Percentiles rank a stretch among this genome's conserved stretches.
phyloP scores from a whole-genome alignment of 441 rosid species.

The Metrosideros polymorpha region DNA sequence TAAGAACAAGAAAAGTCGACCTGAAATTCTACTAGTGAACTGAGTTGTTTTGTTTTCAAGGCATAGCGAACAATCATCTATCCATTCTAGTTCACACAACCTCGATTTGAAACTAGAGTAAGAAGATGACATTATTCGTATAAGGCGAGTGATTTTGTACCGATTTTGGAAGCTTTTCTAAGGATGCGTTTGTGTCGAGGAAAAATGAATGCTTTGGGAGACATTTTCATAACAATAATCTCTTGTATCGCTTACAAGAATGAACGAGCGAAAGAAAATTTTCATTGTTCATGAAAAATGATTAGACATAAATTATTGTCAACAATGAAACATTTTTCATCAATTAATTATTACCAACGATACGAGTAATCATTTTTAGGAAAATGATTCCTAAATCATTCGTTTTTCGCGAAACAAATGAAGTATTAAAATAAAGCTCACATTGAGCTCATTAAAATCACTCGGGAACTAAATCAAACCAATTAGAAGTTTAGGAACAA shows the following conservation, averaged over 20 bases:
- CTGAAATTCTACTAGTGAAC: neutral
- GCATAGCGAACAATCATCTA: neutral
- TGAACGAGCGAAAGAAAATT: neutral
- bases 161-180: neutral
- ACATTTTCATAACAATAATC: neutral
- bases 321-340: neutral
- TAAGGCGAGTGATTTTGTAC: neutral
- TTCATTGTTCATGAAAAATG: neutral
- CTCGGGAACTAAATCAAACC: neutral
- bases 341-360: neutral
- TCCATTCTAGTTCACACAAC: neutral
- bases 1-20: neutral
- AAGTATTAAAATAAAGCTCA: neutral
- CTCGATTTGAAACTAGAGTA: neutral
- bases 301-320: neutral
- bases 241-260: rapidly evolving
- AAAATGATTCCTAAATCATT: neutral
- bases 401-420: neutral
- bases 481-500: neutral
- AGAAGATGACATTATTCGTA: neutral
- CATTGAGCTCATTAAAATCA: neutral
- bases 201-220: neutral
- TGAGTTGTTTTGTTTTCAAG: neutral
- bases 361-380: rapidly evolving
- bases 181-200: rapidly evolving